Evolutionary conservation across 1,139 yeast species (phyloP), one percentile per base, ranked within the genome.

Genomic region (Suhomyces terraborum): DNA sequence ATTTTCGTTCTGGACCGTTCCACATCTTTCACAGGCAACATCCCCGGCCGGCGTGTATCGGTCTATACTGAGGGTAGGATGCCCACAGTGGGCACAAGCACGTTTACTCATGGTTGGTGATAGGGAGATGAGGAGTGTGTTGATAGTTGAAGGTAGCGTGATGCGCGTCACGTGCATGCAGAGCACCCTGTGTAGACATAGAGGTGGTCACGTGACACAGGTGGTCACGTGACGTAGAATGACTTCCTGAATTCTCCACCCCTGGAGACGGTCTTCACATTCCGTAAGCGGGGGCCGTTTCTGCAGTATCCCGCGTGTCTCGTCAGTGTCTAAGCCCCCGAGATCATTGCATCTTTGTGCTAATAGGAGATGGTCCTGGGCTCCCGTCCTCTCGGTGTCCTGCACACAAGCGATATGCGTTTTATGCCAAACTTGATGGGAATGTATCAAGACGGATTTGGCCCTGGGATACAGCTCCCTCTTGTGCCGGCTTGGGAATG

Each of bases 1-100:
- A 55, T 89, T 87, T 59, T 91, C 98, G 53, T 88, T 95, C 41
- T 79, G 78, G 29, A 93, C 98, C 19, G 81, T 69, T 59, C 98
- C 97, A 77, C 98, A 93, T 34, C 66, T 59, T 29, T 74, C 70
- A 69, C 98, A 93, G 23, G 89, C 84, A 24, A 86, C 62, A 62
- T 88, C 95, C 3, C 86, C 84, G 4, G 88, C 80, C 1, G 88
- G 84, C 4, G 84, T 77, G 38, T 41, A 54, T 29, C 65, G 53
- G 40, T 67, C 70, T 8, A 62, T 50, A 4, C 62, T 59, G 45
- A 69, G 58, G 44, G 55, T 58, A 9, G 67, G 56, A 39, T 60
- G 58, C 5, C 68, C 70, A 54, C 74, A 68, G 48, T 54, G 55
- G 31, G 55, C 53, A 51, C 74, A 68, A 18, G 55, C 54, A 35